Evolutionary conservation across 1,139 yeast genomes (phyloP).

Genomic region (Suhomyces panamericanus): DNA sequence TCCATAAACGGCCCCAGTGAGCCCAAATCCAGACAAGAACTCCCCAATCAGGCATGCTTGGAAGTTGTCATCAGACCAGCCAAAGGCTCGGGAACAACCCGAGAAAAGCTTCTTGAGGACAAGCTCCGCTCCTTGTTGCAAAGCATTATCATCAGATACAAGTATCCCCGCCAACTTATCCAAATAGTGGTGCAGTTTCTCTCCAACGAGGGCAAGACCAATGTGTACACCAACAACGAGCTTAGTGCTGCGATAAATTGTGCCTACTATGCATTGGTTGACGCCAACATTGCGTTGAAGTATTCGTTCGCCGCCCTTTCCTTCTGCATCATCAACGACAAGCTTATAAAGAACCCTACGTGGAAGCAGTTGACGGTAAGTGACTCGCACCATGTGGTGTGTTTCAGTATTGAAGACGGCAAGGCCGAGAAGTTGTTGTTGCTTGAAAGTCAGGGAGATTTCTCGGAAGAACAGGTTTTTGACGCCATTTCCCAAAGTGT

Average conservation of each 20-base stretch:
- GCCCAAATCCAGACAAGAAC: constrained; percentile 78
- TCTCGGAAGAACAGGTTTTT: constrained; percentile 56
- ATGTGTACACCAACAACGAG: constrained; percentile 49
- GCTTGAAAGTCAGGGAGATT: constrained; percentile 72
- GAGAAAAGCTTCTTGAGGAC: constrained; percentile 78
- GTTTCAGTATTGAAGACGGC: constrained; percentile 56
- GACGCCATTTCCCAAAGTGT: constrained; percentile 50
- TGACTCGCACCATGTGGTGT: constrained; percentile 65
- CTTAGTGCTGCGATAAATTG: constrained; percentile 73
- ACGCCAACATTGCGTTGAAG: constrained; percentile 72
- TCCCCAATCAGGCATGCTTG: constrained; percentile 74
- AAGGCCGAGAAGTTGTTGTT: constrained; percentile 56
- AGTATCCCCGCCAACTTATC: constrained; percentile 80
- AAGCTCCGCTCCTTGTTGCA: constrained; percentile 63
- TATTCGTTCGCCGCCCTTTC: constrained; percentile 61
- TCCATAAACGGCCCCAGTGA: constrained; percentile 93
- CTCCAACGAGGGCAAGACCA: constrained; percentile 50
- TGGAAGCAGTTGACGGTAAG: constrained; percentile 40
- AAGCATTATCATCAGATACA: constrained; percentile 59
- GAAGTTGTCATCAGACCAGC: constrained; percentile 84
- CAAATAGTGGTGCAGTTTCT: constrained; percentile 86
- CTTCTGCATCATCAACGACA: constrained; percentile 36
- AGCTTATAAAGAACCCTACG: constrained; percentile 47
- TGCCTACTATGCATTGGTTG: constrained; percentile 68
- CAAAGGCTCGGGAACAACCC: constrained; percentile 69